These are phyloP conservation scores for Tubosaeta sp. DNA, from an alignment of 768 basidiomycete genomes.

Conservation along the genomic window DNA sequence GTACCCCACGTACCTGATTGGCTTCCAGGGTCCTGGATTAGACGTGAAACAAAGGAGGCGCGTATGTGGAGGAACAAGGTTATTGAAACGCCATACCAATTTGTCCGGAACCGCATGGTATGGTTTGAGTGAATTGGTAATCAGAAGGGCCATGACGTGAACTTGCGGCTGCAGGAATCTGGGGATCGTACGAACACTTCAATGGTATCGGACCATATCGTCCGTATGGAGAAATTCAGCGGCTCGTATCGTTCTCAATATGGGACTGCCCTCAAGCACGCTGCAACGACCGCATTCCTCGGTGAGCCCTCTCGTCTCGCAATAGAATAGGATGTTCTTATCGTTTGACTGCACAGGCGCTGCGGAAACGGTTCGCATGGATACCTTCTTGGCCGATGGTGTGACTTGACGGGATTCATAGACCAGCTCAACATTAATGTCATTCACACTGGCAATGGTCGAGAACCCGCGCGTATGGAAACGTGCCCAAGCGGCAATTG, in stretches of 20 bases:
- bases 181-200: not conserved
- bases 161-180: not conserved
- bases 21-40: conserved; percentile 39
- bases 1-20: conserved; percentile 24
- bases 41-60: conserved; percentile 25
- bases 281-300: conserved; percentile 8
- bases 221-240: conserved; percentile 12
- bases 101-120: conserved; percentile 28
- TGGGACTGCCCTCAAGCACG: conserved; percentile 2
- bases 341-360: not conserved
- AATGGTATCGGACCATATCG: conserved; percentile 15
- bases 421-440: not conserved
- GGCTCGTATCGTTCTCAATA: conserved; percentile 1
- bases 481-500: not conserved
- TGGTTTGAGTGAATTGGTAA: not conserved
- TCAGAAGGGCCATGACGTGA: not conserved
- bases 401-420: not conserved
- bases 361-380: not conserved
- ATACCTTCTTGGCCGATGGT: too few species aligned
- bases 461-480: not conserved
- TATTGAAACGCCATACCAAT: conserved; percentile 23
- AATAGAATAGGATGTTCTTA: not conserved
- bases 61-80: not conserved
- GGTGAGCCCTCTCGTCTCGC: not conserved
- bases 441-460: not conserved